Conservation (phyloP, 225 moss, liverwort and hornwort species). For the Asterella californica region DNA sequence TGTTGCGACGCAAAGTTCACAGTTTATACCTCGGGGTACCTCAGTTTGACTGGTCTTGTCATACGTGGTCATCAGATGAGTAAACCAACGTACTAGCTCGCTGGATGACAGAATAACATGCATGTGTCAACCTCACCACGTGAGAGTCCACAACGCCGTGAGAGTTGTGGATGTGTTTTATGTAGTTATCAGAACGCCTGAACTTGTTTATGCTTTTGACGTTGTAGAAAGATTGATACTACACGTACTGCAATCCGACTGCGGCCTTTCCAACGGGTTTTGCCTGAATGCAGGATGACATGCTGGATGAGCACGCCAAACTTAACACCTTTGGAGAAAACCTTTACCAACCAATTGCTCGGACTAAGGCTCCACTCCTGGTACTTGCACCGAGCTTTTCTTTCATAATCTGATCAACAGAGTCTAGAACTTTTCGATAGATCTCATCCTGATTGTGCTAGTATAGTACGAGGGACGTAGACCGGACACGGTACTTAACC, state of each 20-base stretch:
- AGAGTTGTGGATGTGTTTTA: too few species aligned
- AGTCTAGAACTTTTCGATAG: background rate
- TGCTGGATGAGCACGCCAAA: conserved; percentile 68
- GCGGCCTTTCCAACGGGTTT: background rate
- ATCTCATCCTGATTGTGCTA: background rate
- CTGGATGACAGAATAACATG: too few species aligned
- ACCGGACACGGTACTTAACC: background rate
- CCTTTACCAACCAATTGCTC: conserved; percentile 53
- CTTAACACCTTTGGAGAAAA: conserved; percentile 77
- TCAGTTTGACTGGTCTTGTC: background rate
- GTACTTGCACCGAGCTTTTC: conserved; percentile 34
- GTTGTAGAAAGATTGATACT: background rate
- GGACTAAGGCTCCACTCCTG: conserved; percentile 56
- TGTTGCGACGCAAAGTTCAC: background rate
- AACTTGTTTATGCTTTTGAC: too few species aligned
- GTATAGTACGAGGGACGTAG: background rate
- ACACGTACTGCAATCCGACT: background rate
- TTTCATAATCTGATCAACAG: background rate
- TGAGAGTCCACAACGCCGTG: too few species aligned
- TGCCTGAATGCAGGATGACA: conserved; percentile 51
- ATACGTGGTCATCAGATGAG: background rate
- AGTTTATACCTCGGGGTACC: background rate
- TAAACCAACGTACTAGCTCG: too few species aligned
- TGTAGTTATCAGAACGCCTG: too few species aligned
- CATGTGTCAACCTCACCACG: too few species aligned